These are phyloP conservation scores for Serendipita sp. DNA, from an alignment of 768 basidiomycete species.

Conservation along the genomic window DNA sequence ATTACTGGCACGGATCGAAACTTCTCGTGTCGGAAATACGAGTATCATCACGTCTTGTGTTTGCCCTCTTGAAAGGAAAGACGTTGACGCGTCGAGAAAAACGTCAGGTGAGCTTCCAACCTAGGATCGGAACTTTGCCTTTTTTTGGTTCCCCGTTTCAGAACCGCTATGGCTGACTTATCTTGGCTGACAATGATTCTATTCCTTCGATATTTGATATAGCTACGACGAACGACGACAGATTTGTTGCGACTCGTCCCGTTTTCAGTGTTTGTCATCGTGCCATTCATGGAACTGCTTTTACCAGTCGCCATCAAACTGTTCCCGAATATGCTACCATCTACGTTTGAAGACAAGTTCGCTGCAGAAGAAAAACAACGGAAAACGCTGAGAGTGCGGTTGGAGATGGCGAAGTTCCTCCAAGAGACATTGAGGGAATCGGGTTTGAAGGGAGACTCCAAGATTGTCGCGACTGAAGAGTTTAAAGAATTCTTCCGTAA, in stretches of 20 bases:
- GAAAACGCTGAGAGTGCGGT: constrained; percentile 80
- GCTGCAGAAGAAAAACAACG: constrained; percentile 94
- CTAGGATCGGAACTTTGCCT: too few species aligned
- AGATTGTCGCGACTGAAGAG: constrained; percentile 85
- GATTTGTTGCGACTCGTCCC: constrained; percentile 87
- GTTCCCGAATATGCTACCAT: constrained; percentile 98
- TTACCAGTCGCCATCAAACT: constrained; percentile 91
- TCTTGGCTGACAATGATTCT: not conserved
- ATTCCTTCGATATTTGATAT: not conserved
- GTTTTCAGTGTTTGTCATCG: constrained; percentile 84
- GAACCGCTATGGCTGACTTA: not conserved
- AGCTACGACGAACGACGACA: constrained; percentile 87
- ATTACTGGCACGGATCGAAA: constrained; percentile 96
- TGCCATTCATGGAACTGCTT: constrained; percentile 97
- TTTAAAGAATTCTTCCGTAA: constrained; percentile 99
- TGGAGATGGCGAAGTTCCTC: constrained; percentile 99
- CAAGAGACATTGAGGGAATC: constrained; percentile 95
- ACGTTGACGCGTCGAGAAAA: constrained; percentile 83
- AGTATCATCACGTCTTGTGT: constrained; percentile 74
- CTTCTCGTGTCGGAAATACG: constrained; percentile 87
- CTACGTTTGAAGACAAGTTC: constrained; percentile 95
- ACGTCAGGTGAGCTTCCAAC: constrained; percentile 48
- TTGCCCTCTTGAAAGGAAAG: constrained; percentile 85
- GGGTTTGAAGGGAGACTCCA: constrained; percentile 78
- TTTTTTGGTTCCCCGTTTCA: not conserved